Evolutionary conservation across 2,329 filamentous ascomycete genomes (phyloP).

Genomic region (Fusarium sarcochroum): DNA sequence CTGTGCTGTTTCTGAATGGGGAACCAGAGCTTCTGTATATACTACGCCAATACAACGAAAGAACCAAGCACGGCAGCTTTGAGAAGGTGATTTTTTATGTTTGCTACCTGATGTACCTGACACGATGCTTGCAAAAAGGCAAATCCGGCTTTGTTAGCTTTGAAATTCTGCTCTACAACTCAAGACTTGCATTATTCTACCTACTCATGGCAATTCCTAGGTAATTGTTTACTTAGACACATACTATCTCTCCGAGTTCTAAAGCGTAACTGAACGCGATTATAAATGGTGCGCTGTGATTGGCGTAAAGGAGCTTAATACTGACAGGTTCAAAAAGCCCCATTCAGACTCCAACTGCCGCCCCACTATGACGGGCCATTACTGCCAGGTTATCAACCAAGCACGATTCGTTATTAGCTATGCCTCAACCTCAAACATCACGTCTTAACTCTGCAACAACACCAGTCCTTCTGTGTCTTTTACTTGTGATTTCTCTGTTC

Average conservation of each 20-base stretch:
- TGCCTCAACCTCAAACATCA: constrained; percentile 61
- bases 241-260: background rate
- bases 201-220: background rate
- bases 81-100: constrained; percentile 1
- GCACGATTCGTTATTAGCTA: constrained; percentile 47
- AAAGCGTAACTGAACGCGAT: constrained; percentile 12
- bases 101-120: background rate
- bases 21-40: constrained; percentile 42
- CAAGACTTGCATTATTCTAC: background rate
- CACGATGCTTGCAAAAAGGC: background rate
- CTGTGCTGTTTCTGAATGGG: constrained; percentile 32
- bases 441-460: constrained; percentile 58
- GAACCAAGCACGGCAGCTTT: constrained; percentile 17
- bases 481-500: constrained; percentile 67
- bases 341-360: constrained; percentile 42
- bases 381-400: constrained; percentile 26
- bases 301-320: constrained; percentile 25
- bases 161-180: background rate
- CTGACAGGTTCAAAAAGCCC: constrained; percentile 15
- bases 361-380: constrained; percentile 47
- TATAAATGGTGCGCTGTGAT: constrained; percentile 42
- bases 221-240: background rate
- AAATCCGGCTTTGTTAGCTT: background rate
- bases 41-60: constrained; percentile 46
- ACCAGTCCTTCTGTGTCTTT: constrained; percentile 59